These are phyloP conservation scores for Melaleuca alternifolia DNA, from an alignment of 345 rosid genomes.

Conservation along the genomic window DNA sequence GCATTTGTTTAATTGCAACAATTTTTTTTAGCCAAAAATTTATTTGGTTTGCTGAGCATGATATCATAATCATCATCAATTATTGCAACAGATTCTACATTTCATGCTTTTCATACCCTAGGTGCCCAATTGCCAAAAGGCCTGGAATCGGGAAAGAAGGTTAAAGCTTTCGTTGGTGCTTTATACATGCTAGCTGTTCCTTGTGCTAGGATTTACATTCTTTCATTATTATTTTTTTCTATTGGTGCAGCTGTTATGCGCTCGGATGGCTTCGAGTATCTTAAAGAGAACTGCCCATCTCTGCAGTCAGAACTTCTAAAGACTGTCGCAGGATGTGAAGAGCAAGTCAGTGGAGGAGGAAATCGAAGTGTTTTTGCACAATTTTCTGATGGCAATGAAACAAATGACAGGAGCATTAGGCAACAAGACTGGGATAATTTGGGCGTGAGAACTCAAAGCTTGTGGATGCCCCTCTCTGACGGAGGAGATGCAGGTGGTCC, in stretches of 20 bases:
- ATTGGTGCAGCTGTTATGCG: slow-evolving; percentile 49
- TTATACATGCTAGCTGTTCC: not conserved
- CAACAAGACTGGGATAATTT: slow-evolving; percentile 67
- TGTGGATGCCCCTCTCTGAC: slow-evolving; percentile 52
- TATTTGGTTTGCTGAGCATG: not conserved
- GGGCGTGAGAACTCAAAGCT: slow-evolving; percentile 47
- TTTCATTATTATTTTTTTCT: slow-evolving; percentile 2
- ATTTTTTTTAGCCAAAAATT: not conserved
- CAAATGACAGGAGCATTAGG: slow-evolving; percentile 47
- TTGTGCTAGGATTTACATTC: not conserved
- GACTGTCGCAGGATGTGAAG: slow-evolving; percentile 63
- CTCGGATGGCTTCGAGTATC: slow-evolving; percentile 41
- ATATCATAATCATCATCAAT: slow-evolving; percentile 1
- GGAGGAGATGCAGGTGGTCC: slow-evolving; percentile 26
- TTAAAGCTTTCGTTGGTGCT: slow-evolving; percentile 14
- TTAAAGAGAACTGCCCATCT: slow-evolving; percentile 42
- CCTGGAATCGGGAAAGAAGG: slow-evolving; percentile 8
- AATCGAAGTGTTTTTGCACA: slow-evolving; percentile 77
- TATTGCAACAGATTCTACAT: slow-evolving; percentile 12
- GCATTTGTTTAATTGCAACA: not conserved
- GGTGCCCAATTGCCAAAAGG: slow-evolving; percentile 16
- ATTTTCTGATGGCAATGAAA: slow-evolving; percentile 64
- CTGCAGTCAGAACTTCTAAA: slow-evolving; percentile 55
- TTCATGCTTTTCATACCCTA: slow-evolving; percentile 12
- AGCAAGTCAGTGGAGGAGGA: slow-evolving; percentile 51